Base-by-base conservation (phyloP, 1,139 yeast genomes). In the Yamadazyma diospyri region DNA sequence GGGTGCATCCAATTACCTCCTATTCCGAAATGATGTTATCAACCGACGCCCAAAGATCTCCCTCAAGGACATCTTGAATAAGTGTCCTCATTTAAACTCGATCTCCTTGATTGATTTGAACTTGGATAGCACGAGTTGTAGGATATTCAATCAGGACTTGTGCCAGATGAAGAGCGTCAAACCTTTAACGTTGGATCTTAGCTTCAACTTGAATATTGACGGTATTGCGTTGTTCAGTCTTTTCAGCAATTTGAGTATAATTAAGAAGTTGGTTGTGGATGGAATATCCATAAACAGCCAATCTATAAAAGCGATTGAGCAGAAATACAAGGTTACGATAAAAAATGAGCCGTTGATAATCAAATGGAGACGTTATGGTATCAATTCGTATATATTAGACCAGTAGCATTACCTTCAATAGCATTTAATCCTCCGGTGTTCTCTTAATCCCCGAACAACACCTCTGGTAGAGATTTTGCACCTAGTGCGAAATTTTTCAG, bases 221-320 rank as follows among this genome's bases (percentile, higher is more conserved):
- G 74, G 74, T 0, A 53, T 61, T 15, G 71, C 72, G 2, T 46
- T 68, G n/a, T 53, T 68, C 36, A 57, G 54, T 33, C 42, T 67
- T 11, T 54, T 65, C 18, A 39, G 39, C 16, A 38, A 41, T 16
- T 44, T 38, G 32, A 33, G 20, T 5, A 12, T 19, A 13, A 34
- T 65, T 9, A 53, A 55, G 1, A 43, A 41, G 14, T 45, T 68
- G 19, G 38, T 55, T 2, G 37, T 68, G 6, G 62, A 67, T 45
- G 74, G 74, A 0, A 39, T 63, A 10, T 61, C 59, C 6, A 48
- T 68, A 17, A 57, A 57, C 32, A 42, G 44, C 20, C 59, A 58
- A 15, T 66, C 74, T 0, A 33, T 66, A 8, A 43, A 49, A 11
- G 37, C 64, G 3, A 37, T 42, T 11, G 46, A 44, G 17, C 36